Conservation (phyloP, 108 stramenopile genomes). For the Nitzschia sp. region DNA sequence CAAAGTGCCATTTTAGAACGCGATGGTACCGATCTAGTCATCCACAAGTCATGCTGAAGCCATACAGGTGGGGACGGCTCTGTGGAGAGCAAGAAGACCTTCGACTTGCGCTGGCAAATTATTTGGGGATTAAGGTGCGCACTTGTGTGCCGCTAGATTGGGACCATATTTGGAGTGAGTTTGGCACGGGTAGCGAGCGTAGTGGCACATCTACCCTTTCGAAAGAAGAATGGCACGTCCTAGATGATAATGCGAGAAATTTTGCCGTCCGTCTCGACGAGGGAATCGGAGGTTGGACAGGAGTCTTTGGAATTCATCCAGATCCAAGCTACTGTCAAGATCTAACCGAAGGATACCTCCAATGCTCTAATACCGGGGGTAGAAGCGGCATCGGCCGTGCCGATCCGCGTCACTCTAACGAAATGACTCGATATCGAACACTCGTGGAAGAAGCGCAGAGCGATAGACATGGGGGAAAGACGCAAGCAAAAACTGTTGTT, state of each 20-base stretch:
- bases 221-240: conserved; percentile 23
- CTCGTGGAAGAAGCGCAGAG: conserved; percentile 13
- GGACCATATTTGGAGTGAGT: conserved; percentile 61
- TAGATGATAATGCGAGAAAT: conserved; percentile 42
- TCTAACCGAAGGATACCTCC: conserved; percentile 35
- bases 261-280: conserved; percentile 49
- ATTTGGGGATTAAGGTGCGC: conserved; percentile 39
- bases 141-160: conserved; percentile 43
- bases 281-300: conserved; percentile 48
- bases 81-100: conserved; percentile 57
- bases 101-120: conserved; percentile 39
- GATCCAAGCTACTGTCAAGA: conserved; percentile 39
- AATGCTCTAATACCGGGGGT: not conserved
- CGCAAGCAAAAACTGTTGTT: conserved; percentile 40
- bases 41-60: conserved; percentile 38
- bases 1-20: conserved; percentile 22
- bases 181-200: no score
- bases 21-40: conserved; percentile 49
- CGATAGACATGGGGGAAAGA: conserved; percentile 27
- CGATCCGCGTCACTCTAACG: conserved; percentile 9
- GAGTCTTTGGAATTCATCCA: conserved; percentile 38
- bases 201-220: not conserved
- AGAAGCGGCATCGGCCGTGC: conserved; percentile 34
- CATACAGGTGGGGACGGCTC: conserved; percentile 39
- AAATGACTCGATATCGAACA: conserved; percentile 33